Percentiles rank a stretch among this genome's conserved stretches.
phyloP scores from a whole-genome alignment of 2,329 filamentous ascomycete species.

The Didymosphaeria variabile region DNA sequence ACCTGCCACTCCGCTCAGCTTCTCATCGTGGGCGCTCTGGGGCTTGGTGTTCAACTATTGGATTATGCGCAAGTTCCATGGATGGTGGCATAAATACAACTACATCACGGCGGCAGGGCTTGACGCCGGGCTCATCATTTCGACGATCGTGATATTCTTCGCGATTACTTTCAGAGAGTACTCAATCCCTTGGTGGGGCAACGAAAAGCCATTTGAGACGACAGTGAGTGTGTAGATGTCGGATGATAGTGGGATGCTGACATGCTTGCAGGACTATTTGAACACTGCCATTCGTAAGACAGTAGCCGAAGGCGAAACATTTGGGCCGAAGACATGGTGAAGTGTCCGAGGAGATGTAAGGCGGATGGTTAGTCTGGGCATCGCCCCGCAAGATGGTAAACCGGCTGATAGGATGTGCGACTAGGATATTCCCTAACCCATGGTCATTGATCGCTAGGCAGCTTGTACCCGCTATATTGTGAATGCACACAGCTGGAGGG shows the following conservation, averaged over 20 bases:
- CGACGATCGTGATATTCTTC: constrained; percentile 75
- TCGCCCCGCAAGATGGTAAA: background rate
- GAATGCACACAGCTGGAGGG: background rate
- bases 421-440: too few species aligned
- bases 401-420: too few species aligned
- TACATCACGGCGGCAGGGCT: constrained; percentile 77
- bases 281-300: constrained; percentile 30
- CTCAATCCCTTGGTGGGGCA: constrained; percentile 71
- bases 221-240: constrained; percentile 33
- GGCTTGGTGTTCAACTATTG: constrained; percentile 75
- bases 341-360: background rate
- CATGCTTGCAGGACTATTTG: constrained; percentile 46
- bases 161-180: constrained; percentile 69
- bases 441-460: background rate
- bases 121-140: constrained; percentile 72
- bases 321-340: constrained; percentile 63
- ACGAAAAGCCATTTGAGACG: constrained; percentile 59
- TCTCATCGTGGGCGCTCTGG: constrained; percentile 74
- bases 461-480: background rate
- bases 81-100: constrained; percentile 83
- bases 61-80: constrained; percentile 70
- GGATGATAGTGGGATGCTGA: background rate
- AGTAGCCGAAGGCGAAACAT: constrained; percentile 31
- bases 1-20: constrained; percentile 75
- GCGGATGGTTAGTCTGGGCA: background rate